Conservation (phyloP, 1,284 basidiomycete genomes). For the Ustilago trichophora region DNA sequence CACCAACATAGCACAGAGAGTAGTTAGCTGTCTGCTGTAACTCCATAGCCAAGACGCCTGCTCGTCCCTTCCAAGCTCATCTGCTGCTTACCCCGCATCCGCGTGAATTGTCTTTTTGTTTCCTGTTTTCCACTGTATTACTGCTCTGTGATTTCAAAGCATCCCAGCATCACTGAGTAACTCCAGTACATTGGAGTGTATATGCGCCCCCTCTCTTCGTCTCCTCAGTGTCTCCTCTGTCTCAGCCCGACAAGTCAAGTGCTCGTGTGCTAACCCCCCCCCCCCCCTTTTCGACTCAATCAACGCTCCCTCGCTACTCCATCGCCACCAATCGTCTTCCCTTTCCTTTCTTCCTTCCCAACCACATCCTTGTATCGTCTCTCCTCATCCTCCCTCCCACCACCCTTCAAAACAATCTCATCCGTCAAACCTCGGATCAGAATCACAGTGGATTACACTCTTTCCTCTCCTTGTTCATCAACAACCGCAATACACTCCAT, state of each 20-base stretch:
- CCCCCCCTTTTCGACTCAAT: too few species aligned
- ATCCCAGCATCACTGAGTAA: too few species aligned
- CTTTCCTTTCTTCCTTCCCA: neutral
- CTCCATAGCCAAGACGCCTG: too few species aligned
- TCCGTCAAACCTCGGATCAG: neutral
- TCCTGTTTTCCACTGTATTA: too few species aligned
- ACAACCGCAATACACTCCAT: constrained; percentile 1
- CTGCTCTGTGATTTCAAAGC: too few species aligned
- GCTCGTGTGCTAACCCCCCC: too few species aligned
- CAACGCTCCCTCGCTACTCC: too few species aligned
- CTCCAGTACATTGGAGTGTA: too few species aligned
- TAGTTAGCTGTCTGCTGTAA: too few species aligned
- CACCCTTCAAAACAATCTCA: neutral
- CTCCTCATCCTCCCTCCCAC: neutral
- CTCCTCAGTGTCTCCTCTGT: neutral
- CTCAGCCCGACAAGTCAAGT: neutral
- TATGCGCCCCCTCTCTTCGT: too few species aligned
- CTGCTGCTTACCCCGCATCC: constrained; percentile 27
- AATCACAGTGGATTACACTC: neutral
- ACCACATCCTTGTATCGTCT: constrained; percentile 3
- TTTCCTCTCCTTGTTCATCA: neutral
- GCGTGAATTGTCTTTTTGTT: constrained; percentile 11
- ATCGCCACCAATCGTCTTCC: neutral
- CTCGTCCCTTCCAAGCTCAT: too few species aligned
- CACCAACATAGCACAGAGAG: too few species aligned